phyloP scores from a whole-genome alignment of 176 grass and related monocot genomes.

The Saccharum spontaneum region DNA sequence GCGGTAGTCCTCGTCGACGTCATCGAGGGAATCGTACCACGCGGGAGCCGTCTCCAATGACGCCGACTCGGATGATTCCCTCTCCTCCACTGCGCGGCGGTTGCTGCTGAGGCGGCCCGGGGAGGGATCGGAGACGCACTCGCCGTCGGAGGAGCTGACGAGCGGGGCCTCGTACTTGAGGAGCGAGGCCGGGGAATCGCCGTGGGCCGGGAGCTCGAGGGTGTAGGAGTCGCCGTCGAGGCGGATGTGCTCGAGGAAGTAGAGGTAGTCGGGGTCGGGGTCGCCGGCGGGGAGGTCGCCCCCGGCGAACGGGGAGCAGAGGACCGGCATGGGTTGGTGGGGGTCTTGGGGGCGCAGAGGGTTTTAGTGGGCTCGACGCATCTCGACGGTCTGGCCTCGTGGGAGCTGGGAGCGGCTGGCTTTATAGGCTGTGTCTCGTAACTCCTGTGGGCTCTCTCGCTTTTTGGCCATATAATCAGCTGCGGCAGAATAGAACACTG shows the following conservation, averaged over 20 bases:
- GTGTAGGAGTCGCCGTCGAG: slow-evolving; percentile 51
- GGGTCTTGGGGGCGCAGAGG: background rate
- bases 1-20: slow-evolving; percentile 56
- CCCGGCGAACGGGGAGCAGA: slow-evolving; percentile 16
- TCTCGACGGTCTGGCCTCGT: background rate
- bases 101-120: slow-evolving; percentile 1
- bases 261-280: slow-evolving; percentile 56
- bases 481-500: background rate
- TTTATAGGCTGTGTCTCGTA: background rate
- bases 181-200: slow-evolving; percentile 4
- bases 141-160: slow-evolving; percentile 20
- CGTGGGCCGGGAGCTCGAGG: slow-evolving; percentile 38
- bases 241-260: slow-evolving; percentile 59
- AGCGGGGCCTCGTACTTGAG: slow-evolving; percentile 48
- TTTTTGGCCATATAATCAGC: background rate
- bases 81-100: background rate
- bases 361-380: slow-evolving; percentile 14
- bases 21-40: slow-evolving; percentile 18
- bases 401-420: background rate
- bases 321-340: background rate
- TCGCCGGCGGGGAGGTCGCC: slow-evolving; percentile 33
- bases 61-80: background rate
- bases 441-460: background rate
- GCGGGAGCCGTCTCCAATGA: slow-evolving; percentile 14
- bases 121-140: slow-evolving; percentile 45